phyloP scores from a whole-genome alignment of 352 stramenopile species.

The Paralagenidium karlingii region DNA sequence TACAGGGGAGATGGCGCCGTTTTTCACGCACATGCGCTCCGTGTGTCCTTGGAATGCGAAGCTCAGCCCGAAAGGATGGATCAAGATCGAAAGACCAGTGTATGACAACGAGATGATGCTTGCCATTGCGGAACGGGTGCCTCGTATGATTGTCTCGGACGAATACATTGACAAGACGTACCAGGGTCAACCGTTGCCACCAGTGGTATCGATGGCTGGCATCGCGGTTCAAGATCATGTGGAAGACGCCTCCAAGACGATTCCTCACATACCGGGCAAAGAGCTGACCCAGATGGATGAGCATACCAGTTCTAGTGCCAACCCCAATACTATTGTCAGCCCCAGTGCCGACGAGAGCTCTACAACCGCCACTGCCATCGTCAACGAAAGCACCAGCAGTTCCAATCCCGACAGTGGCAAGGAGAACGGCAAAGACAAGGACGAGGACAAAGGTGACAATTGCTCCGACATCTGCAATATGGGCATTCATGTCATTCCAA shows the following conservation, averaged over 20 bases:
- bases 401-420: no score
- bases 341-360: background rate
- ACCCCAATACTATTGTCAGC: no score
- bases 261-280: no score
- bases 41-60: constrained; percentile 86
- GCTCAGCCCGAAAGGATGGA: constrained; percentile 79
- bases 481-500: no score
- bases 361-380: background rate
- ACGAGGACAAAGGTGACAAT: background rate
- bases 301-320: no score
- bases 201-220: no score
- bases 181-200: constrained; percentile 7
- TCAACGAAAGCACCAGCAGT: background rate
- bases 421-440: no score
- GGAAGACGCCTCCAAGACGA: background rate
- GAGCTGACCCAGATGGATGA: no score
- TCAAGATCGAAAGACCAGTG: constrained; percentile 78
- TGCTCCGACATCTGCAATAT: no score
- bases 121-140: constrained; percentile 68
- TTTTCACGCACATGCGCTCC: constrained; percentile 80
- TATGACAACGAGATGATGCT: constrained; percentile 84
- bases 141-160: constrained; percentile 81
- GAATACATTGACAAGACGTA: constrained; percentile 84
- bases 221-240: no score
- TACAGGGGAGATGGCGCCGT: constrained; percentile 65